Evolutionary conservation across 768 basidiomycete genomes (phyloP), one percentile per base, ranked within the genome.

Genomic region (Auriscalpium microsporum): DNA sequence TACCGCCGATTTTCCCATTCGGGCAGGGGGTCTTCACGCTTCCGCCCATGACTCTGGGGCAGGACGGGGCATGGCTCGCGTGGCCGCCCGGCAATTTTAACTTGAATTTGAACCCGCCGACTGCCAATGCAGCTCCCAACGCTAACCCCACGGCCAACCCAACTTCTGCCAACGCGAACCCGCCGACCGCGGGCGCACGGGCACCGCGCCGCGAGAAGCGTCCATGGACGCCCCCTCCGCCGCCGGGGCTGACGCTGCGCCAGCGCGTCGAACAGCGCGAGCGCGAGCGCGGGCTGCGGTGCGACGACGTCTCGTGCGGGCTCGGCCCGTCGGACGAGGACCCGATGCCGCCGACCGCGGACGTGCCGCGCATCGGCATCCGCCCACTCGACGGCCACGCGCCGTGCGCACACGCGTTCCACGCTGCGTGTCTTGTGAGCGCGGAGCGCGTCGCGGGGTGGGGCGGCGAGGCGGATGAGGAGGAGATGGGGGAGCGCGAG

Each of bases 261-360:
- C 81, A 90, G 66, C 78, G 82, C 7, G 74, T 91, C 16, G 89
- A 91, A 67, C 76, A 78, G 56, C 75, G 79, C 54, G 89, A 90
- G 67, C 78, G 83, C 19, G 86, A 87, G 65, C 76, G 79, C 19
- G 88, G 86, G 1, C 64, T 88, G 62, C 74, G 89, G 49, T 91
- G 89, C 65, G 79, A 72, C 40, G 88, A 90, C 62, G 69, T 82
- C 33, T 82, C 80, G 57, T 91, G 89, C 67, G 86, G 86, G 2
- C 65, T 89, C 33, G 89, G 87, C 0, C 86, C 86, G 8, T 82
- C 80, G 13, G 86, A 88, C 55, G 86, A 87, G 14, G 84, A 87
- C 45, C 86, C 86, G 13, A 69, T 69, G 45, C 68, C 75, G 7
- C 50, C 62, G 17, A 52, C 65, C 49, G 57, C 68, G 58, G 36